These are phyloP conservation scores for Physcomitrellopsis africana DNA, from an alignment of 225 moss, liverwort and hornwort species.

Conservation along the genomic window DNA sequence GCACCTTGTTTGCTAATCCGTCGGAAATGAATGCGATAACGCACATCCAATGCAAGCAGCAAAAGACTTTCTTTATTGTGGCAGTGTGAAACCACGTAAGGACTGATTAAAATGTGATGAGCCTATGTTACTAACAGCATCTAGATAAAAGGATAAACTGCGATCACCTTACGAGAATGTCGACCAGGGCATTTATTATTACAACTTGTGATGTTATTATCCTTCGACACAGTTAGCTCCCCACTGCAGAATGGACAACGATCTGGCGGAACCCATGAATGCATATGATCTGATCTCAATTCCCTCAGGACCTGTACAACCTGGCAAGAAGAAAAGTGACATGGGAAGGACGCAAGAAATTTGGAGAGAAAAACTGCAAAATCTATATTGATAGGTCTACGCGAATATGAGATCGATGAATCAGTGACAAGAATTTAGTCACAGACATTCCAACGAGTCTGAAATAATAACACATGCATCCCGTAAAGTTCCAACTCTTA, in stretches of 20 bases:
- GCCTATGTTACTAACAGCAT: constrained; percentile 8
- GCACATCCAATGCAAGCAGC: not conserved
- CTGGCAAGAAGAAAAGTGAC: constrained; percentile 41
- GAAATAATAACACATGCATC: not conserved
- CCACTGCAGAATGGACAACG: constrained; percentile 79
- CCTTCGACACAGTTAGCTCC: constrained; percentile 49
- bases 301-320: constrained; percentile 72
- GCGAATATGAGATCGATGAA: not conserved
- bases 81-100: not conserved
- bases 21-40: not conserved
- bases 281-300: constrained; percentile 59
- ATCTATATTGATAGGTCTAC: not conserved
- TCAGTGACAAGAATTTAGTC: not conserved
- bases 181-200: constrained; percentile 75
- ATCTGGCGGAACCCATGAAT: constrained; percentile 73
- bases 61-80: not conserved
- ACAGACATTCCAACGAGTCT: not conserved
- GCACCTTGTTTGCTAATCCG: not conserved
- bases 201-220: constrained; percentile 62
- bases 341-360: constrained; percentile 13
- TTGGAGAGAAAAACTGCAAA: constrained; percentile 6
- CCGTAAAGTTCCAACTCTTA: not conserved
- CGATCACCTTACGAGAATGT: constrained; percentile 77
- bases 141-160: constrained; percentile 2
- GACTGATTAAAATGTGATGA: constrained; percentile 16